These are phyloP conservation scores for Avena atlantica DNA, from an alignment of 176 grass and related monocot genomes.

Conservation along the genomic window DNA sequence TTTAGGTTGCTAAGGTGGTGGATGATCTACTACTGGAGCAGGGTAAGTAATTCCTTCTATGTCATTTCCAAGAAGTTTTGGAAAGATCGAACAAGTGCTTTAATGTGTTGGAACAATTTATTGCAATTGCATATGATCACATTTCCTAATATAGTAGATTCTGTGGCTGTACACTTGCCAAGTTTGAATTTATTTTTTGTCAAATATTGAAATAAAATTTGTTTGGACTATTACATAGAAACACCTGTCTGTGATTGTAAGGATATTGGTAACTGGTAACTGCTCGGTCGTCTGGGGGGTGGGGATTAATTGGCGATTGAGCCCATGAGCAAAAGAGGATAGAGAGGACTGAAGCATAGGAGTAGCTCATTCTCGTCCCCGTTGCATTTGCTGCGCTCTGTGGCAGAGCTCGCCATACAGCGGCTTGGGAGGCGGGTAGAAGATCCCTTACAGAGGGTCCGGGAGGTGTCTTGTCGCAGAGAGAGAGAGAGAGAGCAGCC, in stretches of 20 bases:
- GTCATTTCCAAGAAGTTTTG: neutral
- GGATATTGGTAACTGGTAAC: neutral
- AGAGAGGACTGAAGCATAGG: neutral
- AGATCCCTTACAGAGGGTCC: neutral
- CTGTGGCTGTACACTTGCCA: neutral
- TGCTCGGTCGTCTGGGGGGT: neutral
- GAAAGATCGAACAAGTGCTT: neutral
- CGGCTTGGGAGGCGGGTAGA: neutral
- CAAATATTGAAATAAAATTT: neutral
- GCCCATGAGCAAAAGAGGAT: neutral
- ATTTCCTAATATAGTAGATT: constrained; percentile 18
- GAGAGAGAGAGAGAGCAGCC: neutral
- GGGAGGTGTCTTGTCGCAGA: neutral
- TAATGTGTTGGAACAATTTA: neutral
- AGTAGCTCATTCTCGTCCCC: neutral
- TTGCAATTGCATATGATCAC: neutral
- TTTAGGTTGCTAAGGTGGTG: constrained; percentile 81
- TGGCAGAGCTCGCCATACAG: neutral
- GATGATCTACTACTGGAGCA: constrained; percentile 74
- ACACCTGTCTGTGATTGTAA: neutral
- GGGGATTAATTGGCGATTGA: neutral
- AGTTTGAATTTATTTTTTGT: neutral
- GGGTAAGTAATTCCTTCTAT: constrained; percentile 57
- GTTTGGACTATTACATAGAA: neutral
- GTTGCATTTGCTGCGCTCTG: neutral